Evolutionary conservation across 805 yeast genomes (phyloP).

Genomic region (Candida michaelii): DNA sequence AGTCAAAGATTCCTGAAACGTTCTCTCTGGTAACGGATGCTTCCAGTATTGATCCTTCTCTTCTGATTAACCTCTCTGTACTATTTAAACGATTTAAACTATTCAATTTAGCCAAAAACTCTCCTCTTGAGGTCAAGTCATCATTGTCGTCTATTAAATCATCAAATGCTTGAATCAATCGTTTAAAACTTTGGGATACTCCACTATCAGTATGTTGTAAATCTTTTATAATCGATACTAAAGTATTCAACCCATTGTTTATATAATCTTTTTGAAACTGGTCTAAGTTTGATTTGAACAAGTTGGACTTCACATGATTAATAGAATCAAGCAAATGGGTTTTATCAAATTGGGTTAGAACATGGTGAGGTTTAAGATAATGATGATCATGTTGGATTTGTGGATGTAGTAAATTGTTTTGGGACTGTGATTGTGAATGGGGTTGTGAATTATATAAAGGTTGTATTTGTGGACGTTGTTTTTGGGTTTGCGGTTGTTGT

Average conservation of each 20-base stretch:
- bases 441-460: no score
- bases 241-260: slow-evolving; percentile 6
- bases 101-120: neutral
- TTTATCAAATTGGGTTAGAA: slow-evolving; percentile 5
- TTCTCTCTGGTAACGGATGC: slow-evolving; percentile 8
- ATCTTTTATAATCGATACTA: slow-evolving; percentile 8
- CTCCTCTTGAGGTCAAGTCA: neutral
- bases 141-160: slow-evolving; percentile 6
- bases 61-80: neutral
- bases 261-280: slow-evolving; percentile 14
- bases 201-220: slow-evolving; percentile 6
- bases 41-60: slow-evolving; percentile 4
- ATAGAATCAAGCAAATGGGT: slow-evolving; percentile 4
- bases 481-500: neutral
- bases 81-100: slow-evolving; percentile 1
- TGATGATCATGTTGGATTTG: neutral
- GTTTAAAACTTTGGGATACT: neutral
- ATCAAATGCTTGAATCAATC: slow-evolving; percentile 3
- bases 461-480: no score
- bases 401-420: no score
- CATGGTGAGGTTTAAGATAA: slow-evolving; percentile 4
- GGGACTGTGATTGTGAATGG: neutral
- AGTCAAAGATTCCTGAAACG: slow-evolving; percentile 6
- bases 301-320: neutral
- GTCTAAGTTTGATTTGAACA: neutral